A percentile compares a stretch with the other conserved stretches of the same genome.
Conservation (phyloP, 2,329 filamentous ascomycete genomes). For the Fusarium fracticaudum region DNA sequence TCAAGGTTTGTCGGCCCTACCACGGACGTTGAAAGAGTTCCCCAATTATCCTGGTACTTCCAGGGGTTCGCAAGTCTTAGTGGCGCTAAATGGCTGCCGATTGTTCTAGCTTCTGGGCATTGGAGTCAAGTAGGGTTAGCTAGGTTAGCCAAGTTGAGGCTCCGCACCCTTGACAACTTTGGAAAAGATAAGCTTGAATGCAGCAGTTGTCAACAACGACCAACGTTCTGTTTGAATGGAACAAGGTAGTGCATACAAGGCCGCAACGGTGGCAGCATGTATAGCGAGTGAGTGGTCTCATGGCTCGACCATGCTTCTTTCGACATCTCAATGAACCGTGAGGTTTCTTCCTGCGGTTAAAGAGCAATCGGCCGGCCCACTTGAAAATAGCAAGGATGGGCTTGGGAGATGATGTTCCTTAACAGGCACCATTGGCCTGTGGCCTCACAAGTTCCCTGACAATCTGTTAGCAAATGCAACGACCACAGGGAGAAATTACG, state of each 20-base stretch:
- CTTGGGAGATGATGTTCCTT: slow-evolving; percentile 8
- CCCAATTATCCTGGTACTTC: slow-evolving; percentile 18
- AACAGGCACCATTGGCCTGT: neutral
- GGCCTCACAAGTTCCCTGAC: neutral
- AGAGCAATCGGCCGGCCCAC: neutral
- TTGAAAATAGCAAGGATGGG: slow-evolving; percentile 7
- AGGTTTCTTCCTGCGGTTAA: neutral
- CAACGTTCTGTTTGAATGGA: neutral
- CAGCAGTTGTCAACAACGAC: neutral
- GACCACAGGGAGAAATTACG: neutral
- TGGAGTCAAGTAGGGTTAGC: slow-evolving; percentile 12
- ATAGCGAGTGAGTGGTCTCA: neutral
- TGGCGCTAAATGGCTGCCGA: slow-evolving; percentile 26
- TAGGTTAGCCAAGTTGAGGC: slow-evolving; percentile 17
- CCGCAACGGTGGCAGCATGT: neutral
- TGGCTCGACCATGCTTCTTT: neutral
- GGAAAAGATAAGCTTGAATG: slow-evolving; percentile 10
- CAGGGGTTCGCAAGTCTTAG: slow-evolving; percentile 19
- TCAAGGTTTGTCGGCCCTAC: slow-evolving; percentile 27
- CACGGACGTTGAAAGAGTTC: slow-evolving; percentile 21
- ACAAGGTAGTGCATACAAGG: neutral
- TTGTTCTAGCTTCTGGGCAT: slow-evolving; percentile 24
- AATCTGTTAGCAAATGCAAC: slow-evolving; percentile 14
- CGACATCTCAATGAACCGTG: neutral
- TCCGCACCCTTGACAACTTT: slow-evolving; percentile 1